Evolutionary conservation across 768 basidiomycete species (phyloP), one percentile per base, ranked within the genome.

Genomic region (Russula earlei): DNA sequence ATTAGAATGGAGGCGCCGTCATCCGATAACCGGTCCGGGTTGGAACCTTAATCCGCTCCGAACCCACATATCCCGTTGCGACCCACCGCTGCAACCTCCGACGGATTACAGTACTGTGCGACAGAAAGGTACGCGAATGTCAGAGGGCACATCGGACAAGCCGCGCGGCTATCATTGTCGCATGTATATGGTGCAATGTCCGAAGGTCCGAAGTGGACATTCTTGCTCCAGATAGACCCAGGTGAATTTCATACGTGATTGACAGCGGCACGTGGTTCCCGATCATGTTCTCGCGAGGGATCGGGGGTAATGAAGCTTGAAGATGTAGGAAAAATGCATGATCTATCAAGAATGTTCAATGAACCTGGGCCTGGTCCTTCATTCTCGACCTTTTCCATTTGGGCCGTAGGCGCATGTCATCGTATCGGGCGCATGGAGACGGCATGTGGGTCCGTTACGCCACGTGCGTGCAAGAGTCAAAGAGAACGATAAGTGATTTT

Each of bases 81-180:
- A 36, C 4, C 34, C 12, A 11, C 48, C 42, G 49, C 49, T 17
- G 36, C 42, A 14, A 45, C 43, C 43, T 56, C 55, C 55, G 55
- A 45, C 19, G 25, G 48, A 43, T 51, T 43, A 50, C 44, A 33
- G 15, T 33, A 33, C 11, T 4, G 34, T 15, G 14, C 34, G n/a
- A 46, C 43, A 36, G 29, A 31, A 33, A 33, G 27, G 34, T 24
- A 46, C 14, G 33, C 17, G 25, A 11, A 12, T 11, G 20, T 41
- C 29, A 27, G 20, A 20, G 27, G 34, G 5, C 12, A 10, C 22
- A 38, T 45, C 44, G 33, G 52, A 19, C 19, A 25, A 20, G 29
- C 15, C 27, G 37, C 29, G 25, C 19, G 12, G 12, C 25, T 19
- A 27, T 50, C 49, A 20, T n/a, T 31, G 20, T 14, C n/a, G 6